phyloP scores from a whole-genome alignment of 2,329 filamentous ascomycete species.

The Capronia epimyces region DNA sequence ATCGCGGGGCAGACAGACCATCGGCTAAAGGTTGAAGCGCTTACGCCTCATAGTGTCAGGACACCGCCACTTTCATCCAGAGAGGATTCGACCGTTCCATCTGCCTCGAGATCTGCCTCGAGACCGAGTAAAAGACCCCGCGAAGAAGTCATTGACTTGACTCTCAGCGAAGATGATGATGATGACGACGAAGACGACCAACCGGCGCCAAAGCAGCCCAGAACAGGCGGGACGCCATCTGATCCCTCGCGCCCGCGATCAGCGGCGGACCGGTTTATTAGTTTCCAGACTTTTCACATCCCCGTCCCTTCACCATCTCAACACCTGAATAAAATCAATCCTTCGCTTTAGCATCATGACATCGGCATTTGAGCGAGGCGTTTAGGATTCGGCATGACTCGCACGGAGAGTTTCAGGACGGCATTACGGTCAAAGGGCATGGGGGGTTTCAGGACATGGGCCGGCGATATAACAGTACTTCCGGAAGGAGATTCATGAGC shows the following conservation, averaged over 20 bases:
- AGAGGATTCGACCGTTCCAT: constrained; percentile 29
- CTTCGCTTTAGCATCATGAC: constrained; percentile 9
- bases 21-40: constrained; percentile 31
- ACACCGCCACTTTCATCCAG: constrained; percentile 31
- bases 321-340: constrained; percentile 11
- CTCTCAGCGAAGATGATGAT: constrained; percentile 49
- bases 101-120: constrained; percentile 11
- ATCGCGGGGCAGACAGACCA: constrained; percentile 37
- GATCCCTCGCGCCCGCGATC: constrained; percentile 6
- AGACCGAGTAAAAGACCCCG: constrained; percentile 43
- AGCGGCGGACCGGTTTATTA: constrained; percentile 12
- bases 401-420: not conserved
- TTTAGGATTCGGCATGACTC: not conserved
- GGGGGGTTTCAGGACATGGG: not conserved
- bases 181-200: constrained; percentile 48
- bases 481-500: not conserved
- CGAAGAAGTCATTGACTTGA: constrained; percentile 51
- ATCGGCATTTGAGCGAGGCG: constrained; percentile 15
- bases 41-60: constrained; percentile 35
- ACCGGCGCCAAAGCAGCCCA: constrained; percentile 28
- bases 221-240: not conserved
- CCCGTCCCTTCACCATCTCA: constrained; percentile 6
- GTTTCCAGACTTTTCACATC: constrained; percentile 21
- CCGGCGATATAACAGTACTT: not conserved
- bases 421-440: not conserved